Evolutionary conservation across 495 filamentous ascomycete species (phyloP), one percentile per base, ranked within the genome.

Genomic region (Aspergillus sparsus): DNA sequence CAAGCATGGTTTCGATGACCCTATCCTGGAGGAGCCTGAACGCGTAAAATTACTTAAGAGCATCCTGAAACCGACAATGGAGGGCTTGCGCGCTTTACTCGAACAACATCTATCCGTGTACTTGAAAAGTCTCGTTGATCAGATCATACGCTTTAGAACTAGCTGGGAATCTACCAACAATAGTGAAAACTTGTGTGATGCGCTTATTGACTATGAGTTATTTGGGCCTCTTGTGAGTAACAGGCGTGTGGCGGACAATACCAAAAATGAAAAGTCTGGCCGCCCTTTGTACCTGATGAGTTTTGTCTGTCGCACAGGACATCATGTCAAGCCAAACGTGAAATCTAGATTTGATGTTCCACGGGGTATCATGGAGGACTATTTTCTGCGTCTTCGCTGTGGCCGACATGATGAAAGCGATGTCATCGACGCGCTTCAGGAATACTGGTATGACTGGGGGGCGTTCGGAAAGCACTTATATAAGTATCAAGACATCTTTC

Each of bases 401-500:
- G 65, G 65, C 21, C 54, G 65, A 15, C 71, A 75, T 58, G 64
- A 73, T 50, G 71, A 74, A n/a, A 44, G 71, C 2, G 74, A 77
- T 50, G 55, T 77, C n/a, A 62, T 75, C 49, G 75, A 79, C 67
- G 65, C 71, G 1, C 62, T 70, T 7, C 61, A 63, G 41, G 74
- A 77, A 47, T 77, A 79, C 64, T 79, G 69, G 72, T 60, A 68
- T 60, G 73, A 78, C 63, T 79, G 74, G 75, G 77, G 68, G 15
- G 66, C 69, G 15, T 76, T 78, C 54, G 66, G 62, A 9, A 56
- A 60, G 1, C 65, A 60, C 5, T 50, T 78, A 2, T 75, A 75
- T 58, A 55, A 57, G 10, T 68, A 71, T 61, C 68, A 73, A 39
- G 59, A 68, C 62, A 49, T 76, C 27, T 79, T 79, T 45, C 72